Percentiles rank a stretch among this genome's conserved stretches.
These are phyloP conservation scores for Leucosporidium creatinivorum DNA, from an alignment of 768 basidiomycete species.

Conservation along the genomic window DNA sequence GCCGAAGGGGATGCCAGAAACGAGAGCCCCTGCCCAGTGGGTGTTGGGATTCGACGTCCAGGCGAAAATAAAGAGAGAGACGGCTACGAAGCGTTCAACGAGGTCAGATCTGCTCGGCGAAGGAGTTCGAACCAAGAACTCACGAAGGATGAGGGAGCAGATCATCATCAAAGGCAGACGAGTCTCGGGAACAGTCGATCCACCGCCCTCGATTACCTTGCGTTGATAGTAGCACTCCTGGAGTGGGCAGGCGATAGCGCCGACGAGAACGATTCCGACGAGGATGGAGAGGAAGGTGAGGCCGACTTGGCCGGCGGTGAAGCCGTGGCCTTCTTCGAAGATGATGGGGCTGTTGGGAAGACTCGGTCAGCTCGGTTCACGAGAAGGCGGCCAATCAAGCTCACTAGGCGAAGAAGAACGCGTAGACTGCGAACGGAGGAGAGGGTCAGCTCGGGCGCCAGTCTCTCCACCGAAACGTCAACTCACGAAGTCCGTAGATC, in stretches of 20 bases:
- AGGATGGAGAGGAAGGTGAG: slow-evolving; percentile 30
- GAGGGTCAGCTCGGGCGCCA: too few relatives aligned
- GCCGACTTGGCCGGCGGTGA: slow-evolving; percentile 10
- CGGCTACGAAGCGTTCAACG: too few relatives aligned
- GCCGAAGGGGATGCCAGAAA: slow-evolving; percentile 12
- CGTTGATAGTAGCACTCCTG: slow-evolving; percentile 37
- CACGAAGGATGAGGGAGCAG: slow-evolving; percentile 37
- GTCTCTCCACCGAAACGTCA: too few relatives aligned
- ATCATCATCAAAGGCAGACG: slow-evolving; percentile 38
- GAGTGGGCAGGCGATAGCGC: slow-evolving; percentile 32
- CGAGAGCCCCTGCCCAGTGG: too few relatives aligned
- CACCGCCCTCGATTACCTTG: slow-evolving; percentile 6
- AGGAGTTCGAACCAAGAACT: too few relatives aligned
- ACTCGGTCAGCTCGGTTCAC: too few relatives aligned
- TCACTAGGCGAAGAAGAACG: slow-evolving; percentile 9
- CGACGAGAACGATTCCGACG: slow-evolving; percentile 31
- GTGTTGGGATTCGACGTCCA: too few relatives aligned
- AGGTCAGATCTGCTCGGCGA: too few relatives aligned
- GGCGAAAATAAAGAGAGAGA: too few relatives aligned
- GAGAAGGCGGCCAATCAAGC: too few relatives aligned
- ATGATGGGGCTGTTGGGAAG: slow-evolving; percentile 3
- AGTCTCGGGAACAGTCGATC: slow-evolving; percentile 30
- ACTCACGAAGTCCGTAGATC: slow-evolving; percentile 32
- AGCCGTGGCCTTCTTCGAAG: slow-evolving; percentile 13
- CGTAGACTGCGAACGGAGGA: not conserved